phyloP scores from a whole-genome alignment of 1,284 basidiomycete genomes.

The Meira nashicola region DNA sequence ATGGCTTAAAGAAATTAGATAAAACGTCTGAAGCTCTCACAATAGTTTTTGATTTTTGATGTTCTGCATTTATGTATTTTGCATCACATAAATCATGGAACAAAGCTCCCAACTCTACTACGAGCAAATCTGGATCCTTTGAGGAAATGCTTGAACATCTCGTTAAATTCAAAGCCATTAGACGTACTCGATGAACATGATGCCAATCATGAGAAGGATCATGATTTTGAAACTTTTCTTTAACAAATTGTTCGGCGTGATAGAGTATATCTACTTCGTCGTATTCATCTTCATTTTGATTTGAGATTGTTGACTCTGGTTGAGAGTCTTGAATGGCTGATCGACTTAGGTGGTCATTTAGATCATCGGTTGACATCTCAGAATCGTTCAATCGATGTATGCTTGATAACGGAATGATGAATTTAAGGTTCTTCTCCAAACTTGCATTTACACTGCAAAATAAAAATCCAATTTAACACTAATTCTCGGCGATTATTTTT shows the following conservation, averaged over 20 bases:
- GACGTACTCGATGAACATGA: conserved; percentile 74
- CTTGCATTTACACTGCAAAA: no score
- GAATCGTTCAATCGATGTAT: no score
- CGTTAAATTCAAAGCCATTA: conserved; percentile 68
- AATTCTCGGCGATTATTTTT: no score
- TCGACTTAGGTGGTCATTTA: no score
- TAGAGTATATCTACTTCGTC: conserved; percentile 5
- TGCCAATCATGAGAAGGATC: conserved; percentile 85
- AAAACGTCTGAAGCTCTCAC: conserved; percentile 55
- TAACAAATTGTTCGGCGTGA: conserved; percentile 65
- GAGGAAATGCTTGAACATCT: conserved; percentile 52
- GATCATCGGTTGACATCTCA: no score
- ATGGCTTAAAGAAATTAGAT: conserved; percentile 61
- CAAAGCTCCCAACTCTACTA: conserved; percentile 75
- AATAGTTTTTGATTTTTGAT: conserved; percentile 40
- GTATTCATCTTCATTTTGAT: background rate
- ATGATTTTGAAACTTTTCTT: conserved; percentile 56
- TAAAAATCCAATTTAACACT: no score
- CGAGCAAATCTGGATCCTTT: conserved; percentile 61
- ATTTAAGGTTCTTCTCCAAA: no score
- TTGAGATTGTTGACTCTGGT: no score
- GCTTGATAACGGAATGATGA: no score
- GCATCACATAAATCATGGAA: conserved; percentile 84
- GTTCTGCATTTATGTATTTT: conserved; percentile 63
- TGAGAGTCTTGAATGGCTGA: no score